Percentiles rank a stretch among this genome's conserved stretches.
Conservation (phyloP, 768 basidiomycete genomes). For the Thelephora ganbajun region DNA sequence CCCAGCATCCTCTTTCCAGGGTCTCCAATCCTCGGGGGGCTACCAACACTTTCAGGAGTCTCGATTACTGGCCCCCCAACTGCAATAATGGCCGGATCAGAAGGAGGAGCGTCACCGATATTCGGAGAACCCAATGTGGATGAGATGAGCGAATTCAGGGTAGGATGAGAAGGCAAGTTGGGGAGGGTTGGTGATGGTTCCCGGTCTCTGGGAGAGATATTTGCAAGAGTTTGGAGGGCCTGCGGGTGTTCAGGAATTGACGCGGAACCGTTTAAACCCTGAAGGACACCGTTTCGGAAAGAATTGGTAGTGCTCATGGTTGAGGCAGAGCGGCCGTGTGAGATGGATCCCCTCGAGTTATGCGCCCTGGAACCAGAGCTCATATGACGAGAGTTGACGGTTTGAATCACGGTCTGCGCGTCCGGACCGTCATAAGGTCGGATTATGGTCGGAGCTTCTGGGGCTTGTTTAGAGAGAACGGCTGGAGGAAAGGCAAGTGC, state of each 20-base stretch:
- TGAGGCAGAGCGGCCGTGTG: slow-evolving; percentile 13
- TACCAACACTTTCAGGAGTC: neutral
- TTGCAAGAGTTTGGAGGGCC: neutral
- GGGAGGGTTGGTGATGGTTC: slow-evolving; percentile 79
- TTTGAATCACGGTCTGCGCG: slow-evolving; percentile 75
- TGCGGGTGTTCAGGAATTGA: slow-evolving; percentile 3
- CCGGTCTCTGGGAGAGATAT: slow-evolving; percentile 23
- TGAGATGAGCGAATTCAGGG: slow-evolving; percentile 72
- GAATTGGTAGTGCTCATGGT: neutral
- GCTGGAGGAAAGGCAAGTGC: slow-evolving; percentile 74
- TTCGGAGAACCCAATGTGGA: slow-evolving; percentile 36
- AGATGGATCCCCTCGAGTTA: slow-evolving; percentile 35
- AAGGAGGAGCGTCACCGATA: slow-evolving; percentile 30
- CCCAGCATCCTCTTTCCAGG: slow-evolving; percentile 85
- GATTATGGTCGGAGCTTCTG: slow-evolving; percentile 42
- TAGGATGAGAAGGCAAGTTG: slow-evolving; percentile 68
- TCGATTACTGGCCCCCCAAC: neutral
- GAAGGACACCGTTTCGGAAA: slow-evolving; percentile 15
- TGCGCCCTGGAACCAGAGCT: slow-evolving; percentile 57
- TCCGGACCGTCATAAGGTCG: slow-evolving; percentile 92
- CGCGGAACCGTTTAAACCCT: slow-evolving; percentile 13
- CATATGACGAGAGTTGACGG: slow-evolving; percentile 60
- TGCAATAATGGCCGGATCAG: slow-evolving; percentile 19
- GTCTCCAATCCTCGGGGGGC: slow-evolving; percentile 73
- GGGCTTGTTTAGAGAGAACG: slow-evolving; percentile 35